Evolutionary conservation across 2,329 filamentous ascomycete species (phyloP), one percentile per base, ranked within the genome.

Genomic region (Beauveria sp.): DNA sequence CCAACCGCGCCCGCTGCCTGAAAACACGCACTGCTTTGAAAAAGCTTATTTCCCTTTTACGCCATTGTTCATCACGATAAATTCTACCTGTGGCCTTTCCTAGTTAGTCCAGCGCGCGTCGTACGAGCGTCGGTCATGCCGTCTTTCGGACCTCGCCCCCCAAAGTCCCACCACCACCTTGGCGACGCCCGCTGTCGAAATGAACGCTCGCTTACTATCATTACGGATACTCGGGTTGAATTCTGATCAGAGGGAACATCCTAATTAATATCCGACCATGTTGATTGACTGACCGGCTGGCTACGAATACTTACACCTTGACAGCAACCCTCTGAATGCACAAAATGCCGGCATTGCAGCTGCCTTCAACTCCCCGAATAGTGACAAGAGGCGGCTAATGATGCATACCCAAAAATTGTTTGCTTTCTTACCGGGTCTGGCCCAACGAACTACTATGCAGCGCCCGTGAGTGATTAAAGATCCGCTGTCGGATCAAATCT

Each of bases 111-210:
- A 28, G 43, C 43, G 28, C 14, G 22, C 14, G 22, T 58, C 46
- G 55, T 58, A 58, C 55, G 55, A 51, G 46, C 34, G 24, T 58
- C 55, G 55, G 55, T 30, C 55, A 58, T 58, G 55, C 55, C 55
- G 55, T 26, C n/a, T 14, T 9, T 28, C 43, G 54, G 54, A 46
- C 43, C 14, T 51, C 46, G 34, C 34, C 24, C n/a, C 22, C 22
- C 7, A 18, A 18, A 22, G 48, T 40, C 28, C 54, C 54, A 47
- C 43, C 37, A 16, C 18, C 37, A 41, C 18, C 22, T 28, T 30
- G 22, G 37, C 56, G 37, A 52, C 37, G 56, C 47, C 47, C 56
- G 56, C 47, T 30, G 26, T 37, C 37, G 37, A 59, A 52, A 44
- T 52, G 30, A 57, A 50, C 9, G 7, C 30, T 50, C 10, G 55